Conservation (phyloP, 2,329 filamentous ascomycete genomes). For the Tolypocladium endophyticum region DNA sequence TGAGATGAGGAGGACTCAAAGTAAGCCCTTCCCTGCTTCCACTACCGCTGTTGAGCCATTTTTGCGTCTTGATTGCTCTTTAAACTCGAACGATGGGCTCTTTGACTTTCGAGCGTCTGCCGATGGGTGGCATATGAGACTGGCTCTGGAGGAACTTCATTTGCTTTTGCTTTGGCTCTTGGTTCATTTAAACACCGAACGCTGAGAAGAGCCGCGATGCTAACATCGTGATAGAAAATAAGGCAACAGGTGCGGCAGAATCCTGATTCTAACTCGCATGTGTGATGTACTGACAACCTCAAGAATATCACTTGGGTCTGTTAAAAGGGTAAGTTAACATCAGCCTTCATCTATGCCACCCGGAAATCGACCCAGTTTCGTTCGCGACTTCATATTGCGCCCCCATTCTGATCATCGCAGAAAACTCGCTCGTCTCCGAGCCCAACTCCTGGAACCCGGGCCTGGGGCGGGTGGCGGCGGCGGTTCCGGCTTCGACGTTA, state of each 20-base stretch:
- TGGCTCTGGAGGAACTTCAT: too few relatives aligned
- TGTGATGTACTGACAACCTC: conserved; percentile 6
- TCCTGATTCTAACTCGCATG: too few relatives aligned
- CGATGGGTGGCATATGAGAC: neutral
- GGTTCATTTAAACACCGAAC: neutral
- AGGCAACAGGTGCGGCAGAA: conserved; percentile 73
- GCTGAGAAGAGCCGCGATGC: conserved; percentile 6
- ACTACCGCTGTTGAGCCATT: neutral
- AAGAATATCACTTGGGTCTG: conserved; percentile 96
- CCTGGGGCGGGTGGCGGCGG: conserved; percentile 68
- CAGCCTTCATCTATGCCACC: neutral
- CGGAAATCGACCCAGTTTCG: neutral
- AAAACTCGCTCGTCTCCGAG: conserved; percentile 89
- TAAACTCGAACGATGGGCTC: neutral
- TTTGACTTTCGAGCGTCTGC: neutral
- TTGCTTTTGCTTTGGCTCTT: neutral
- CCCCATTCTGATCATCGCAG: conserved; percentile 32
- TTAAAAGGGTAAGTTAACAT: conserved; percentile 71
- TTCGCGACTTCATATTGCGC: neutral
- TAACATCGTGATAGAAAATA: conserved; percentile 63
- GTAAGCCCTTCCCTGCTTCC: conserved; percentile 39
- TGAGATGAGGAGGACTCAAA: conserved; percentile 98
- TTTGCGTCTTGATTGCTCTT: neutral
- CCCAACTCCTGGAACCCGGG: conserved; percentile 84
- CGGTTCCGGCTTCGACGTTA: conserved; percentile 84